Evolutionary conservation across 1,284 basidiomycete genomes (phyloP).

Genomic region (Trichosporon ovoides): DNA sequence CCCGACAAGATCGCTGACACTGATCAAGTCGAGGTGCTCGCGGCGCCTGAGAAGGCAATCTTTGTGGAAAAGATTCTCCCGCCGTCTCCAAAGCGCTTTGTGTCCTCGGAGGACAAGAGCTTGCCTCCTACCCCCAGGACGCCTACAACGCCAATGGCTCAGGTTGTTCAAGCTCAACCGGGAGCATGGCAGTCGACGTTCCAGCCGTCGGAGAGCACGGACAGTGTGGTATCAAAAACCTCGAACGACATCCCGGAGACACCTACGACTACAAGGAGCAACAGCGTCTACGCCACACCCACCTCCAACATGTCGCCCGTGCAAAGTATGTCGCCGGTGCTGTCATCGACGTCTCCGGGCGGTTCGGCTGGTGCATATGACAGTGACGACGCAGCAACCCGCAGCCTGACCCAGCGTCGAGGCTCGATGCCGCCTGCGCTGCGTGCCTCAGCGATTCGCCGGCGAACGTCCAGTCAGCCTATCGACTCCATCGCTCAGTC

Average conservation of each 20-base stretch:
- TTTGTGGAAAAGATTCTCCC: no score
- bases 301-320: neutral
- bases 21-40: neutral
- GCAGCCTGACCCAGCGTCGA: neutral
- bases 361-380: neutral
- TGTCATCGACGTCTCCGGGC: neutral
- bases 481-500: neutral
- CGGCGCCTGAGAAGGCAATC: neutral
- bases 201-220: neutral
- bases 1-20: neutral
- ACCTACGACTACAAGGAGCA: neutral
- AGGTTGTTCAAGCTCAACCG: no score
- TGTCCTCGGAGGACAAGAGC: no score
- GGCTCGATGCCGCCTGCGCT: neutral
- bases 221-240: neutral
- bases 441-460: neutral
- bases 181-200: neutral
- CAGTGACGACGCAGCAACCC: neutral
- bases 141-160: no score
- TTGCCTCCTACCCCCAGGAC: neutral
- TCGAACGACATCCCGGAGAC: constrained; percentile 1
- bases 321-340: no score
- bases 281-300: neutral
- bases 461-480: neutral
- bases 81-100: no score